Evolutionary conservation across 31 red algal species (phyloP), one percentile per base, ranked within the genome.

Genomic region (Bonnemaisonia californica): DNA sequence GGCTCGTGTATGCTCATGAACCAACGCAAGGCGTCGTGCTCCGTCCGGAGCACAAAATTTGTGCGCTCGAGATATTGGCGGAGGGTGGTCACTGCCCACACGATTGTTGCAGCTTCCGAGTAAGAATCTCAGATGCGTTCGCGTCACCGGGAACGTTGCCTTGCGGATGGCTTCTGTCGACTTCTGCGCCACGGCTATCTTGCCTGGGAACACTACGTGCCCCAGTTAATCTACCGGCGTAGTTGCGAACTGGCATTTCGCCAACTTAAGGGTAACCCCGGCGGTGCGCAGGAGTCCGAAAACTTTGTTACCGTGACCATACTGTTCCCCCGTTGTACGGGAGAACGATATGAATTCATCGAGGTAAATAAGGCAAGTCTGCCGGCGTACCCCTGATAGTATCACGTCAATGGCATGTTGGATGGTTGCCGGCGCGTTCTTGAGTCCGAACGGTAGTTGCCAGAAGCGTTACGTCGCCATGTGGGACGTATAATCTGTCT

Each of bases 331-430:
- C 0, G 24, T 16, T 3, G 57, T 51, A 3, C 3, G 21, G 0
- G 38, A 79, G 62, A 45, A 80, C 3, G 72, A 31, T 3, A 89
- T 61, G 12, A 72, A 40, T 28, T 80, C 73, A 57, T 87, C 83
- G 38, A 79, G 19, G 47, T 87, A 79, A 4, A 87, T 60, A 18
- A 87, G 57, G 27, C 57, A 30, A 30, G 23, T 31, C 3, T 81
- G 37, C 69, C 54, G 79, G 30, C 45, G 58, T 3, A 77, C 48
- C 26, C 38, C 59, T 4, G 67, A 55, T 3, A 83, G 67, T n/a
- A 83, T 83, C 19, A 72, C 54, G 54, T 83, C 62, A 30, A 74
- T 9, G 7, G 80, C 1, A 23, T 47, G 34, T 56, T 74, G 63
- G 13, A 57, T 72, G 0, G 80, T 73, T 5, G 80, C 59, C 21